Evolutionary conservation across 1,284 basidiomycete species (phyloP).

Genomic region (Irpex sp.): DNA sequence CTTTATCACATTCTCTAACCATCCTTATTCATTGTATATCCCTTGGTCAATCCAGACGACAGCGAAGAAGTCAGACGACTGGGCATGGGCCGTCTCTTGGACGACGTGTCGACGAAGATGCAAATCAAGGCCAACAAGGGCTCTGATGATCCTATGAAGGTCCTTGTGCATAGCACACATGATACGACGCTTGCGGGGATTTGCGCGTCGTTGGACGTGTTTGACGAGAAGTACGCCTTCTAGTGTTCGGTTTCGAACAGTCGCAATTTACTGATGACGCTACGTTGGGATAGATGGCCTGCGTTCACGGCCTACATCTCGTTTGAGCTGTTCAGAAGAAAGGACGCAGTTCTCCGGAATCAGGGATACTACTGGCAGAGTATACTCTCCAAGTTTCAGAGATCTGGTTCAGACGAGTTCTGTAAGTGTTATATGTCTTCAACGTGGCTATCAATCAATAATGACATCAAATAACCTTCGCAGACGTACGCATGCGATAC

Average conservation of each 20-base stretch:
- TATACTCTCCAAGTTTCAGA: slow-evolving; percentile 23
- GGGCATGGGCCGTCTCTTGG: slow-evolving; percentile 73
- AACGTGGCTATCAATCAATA: too few species aligned
- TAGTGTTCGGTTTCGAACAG: background rate
- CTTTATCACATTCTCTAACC: slow-evolving; percentile 1
- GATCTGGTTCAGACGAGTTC: slow-evolving; percentile 28
- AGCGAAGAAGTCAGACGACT: slow-evolving; percentile 72
- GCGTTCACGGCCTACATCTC: slow-evolving; percentile 70
- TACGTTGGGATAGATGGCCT: slow-evolving; percentile 55
- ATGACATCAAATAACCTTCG: background rate
- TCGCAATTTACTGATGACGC: background rate
- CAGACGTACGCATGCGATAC: slow-evolving; percentile 76
- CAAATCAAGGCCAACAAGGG: slow-evolving; percentile 41
- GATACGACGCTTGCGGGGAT: slow-evolving; percentile 75
- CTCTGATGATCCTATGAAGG: slow-evolving; percentile 46
- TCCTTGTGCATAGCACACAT: slow-evolving; percentile 72
- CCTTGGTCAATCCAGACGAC: slow-evolving; percentile 44
- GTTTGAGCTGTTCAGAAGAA: slow-evolving; percentile 66
- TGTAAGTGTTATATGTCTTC: slow-evolving; percentile 32
- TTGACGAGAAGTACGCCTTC: slow-evolving; percentile 59
- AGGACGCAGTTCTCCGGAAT: slow-evolving; percentile 1
- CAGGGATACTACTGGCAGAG: slow-evolving; percentile 26
- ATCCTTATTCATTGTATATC: background rate
- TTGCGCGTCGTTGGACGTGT: slow-evolving; percentile 68
- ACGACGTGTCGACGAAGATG: slow-evolving; percentile 62